Evolutionary conservation across 257 asterid genomes (phyloP).

Genomic region (Solanum pimpinellifolium): DNA sequence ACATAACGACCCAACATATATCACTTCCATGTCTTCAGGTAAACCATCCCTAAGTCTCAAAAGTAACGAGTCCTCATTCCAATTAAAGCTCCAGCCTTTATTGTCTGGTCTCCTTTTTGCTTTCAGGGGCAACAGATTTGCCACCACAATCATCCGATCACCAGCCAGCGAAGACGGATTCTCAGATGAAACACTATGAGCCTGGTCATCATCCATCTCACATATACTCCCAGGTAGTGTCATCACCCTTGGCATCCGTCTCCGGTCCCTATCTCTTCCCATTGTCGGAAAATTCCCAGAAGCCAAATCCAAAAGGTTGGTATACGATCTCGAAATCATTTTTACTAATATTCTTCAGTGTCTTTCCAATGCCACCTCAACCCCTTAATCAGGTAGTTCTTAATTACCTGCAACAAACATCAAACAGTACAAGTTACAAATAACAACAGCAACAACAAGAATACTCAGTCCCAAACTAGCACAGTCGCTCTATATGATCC

Average conservation of each 20-base stretch:
- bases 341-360: conserved; percentile 12
- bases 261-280: conserved; percentile 60
- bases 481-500: background rate
- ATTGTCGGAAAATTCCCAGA: conserved; percentile 66
- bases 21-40: conserved; percentile 73
- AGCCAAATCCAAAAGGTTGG: conserved; percentile 76
- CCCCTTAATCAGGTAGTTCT: background rate
- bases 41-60: conserved; percentile 72
- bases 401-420: background rate
- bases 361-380: background rate
- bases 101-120: conserved; percentile 70
- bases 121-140: conserved; percentile 70
- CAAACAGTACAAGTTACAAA: background rate
- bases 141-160: conserved; percentile 71
- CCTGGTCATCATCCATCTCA: conserved; percentile 68
- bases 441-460: background rate
- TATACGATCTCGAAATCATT: conserved; percentile 83
- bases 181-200: conserved; percentile 60
- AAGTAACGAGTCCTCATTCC: conserved; percentile 75
- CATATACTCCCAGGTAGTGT: conserved; percentile 64
- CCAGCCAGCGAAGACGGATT: conserved; percentile 68
- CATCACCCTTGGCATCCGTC: conserved; percentile 66
- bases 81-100: conserved; percentile 81
- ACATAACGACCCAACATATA: conserved; percentile 57
- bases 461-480: background rate